Conservation (phyloP, 129 eudicot genomes). For the Glebionis coronaria region DNA sequence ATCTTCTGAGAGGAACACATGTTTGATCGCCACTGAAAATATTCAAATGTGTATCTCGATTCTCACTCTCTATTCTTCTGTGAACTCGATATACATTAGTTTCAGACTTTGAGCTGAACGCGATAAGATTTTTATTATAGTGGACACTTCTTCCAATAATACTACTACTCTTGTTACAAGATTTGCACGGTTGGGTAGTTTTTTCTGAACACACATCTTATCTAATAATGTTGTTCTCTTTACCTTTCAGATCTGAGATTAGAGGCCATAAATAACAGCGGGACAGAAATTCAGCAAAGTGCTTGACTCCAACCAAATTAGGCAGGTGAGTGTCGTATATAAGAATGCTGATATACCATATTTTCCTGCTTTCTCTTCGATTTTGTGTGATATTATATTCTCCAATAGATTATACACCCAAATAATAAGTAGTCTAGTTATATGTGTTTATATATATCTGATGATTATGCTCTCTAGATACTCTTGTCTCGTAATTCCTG, state of each 20-base stretch:
- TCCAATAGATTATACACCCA: no score
- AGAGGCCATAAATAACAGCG: slow-evolving; percentile 19
- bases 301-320: background rate
- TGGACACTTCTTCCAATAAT: background rate
- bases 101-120: no score
- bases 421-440: no score
- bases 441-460: no score
- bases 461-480: no score
- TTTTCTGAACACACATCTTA: background rate
- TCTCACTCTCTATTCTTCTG: no score
- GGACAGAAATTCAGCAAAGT: slow-evolving; percentile 14
- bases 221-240: background rate
- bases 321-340: slow-evolving; percentile 16
- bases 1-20: no score
- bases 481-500: no score
- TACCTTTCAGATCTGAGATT: slow-evolving; percentile 18
- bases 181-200: background rate
- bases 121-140: background rate
- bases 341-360: slow-evolving; percentile 4
- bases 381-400: background rate
- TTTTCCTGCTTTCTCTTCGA: background rate
- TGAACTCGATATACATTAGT: no score
- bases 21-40: no score
- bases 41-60: no score
- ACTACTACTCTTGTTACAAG: slow-evolving; percentile 11